phyloP scores from a whole-genome alignment of 805 yeast genomes.

The Komagataella pseudopastoris region DNA sequence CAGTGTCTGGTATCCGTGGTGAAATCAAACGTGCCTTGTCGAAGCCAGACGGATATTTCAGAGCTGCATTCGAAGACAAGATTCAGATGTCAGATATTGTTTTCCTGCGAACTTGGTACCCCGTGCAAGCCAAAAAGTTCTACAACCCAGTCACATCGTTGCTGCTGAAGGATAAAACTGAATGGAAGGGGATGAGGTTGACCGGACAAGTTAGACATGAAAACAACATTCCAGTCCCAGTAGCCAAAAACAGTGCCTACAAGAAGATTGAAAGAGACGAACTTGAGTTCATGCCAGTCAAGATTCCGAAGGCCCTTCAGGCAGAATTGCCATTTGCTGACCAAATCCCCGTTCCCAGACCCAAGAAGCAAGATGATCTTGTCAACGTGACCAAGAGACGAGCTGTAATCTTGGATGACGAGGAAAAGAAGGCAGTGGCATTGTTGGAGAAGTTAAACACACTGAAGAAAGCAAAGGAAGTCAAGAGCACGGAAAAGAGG shows the following conservation, averaged over 20 bases:
- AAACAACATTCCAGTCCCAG: conserved; percentile 49
- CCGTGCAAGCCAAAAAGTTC: conserved; percentile 78
- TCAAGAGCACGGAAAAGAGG: conserved; percentile 61
- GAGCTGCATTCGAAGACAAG: conserved; percentile 97
- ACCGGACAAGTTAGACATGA: conserved; percentile 91
- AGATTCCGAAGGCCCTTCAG: conserved; percentile 71
- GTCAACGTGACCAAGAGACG: conserved; percentile 49
- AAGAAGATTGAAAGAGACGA: conserved; percentile 71
- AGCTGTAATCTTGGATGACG: conserved; percentile 87
- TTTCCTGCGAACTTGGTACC: conserved; percentile 92
- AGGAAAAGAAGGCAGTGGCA: conserved; percentile 85
- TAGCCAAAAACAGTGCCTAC: conserved; percentile 33
- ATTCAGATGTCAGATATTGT: conserved; percentile 82
- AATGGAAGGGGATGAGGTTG: conserved; percentile 94
- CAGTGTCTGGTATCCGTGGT: conserved; percentile 96
- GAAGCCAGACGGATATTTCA: conserved; percentile 87
- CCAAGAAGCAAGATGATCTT: conserved; percentile 74
- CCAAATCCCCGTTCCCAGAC: conserved; percentile 79
- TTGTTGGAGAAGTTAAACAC: conserved; percentile 81
- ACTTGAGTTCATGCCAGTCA: conserved; percentile 76
- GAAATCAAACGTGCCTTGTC: conserved; percentile 91
- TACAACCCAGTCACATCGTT: conserved; percentile 95
- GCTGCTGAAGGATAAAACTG: conserved; percentile 58
- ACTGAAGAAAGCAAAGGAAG: conserved; percentile 73
- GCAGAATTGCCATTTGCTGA: conserved; percentile 81